Evolutionary conservation across 2,329 filamentous ascomycete species (phyloP).

Genomic region (Neonectria coccinea): DNA sequence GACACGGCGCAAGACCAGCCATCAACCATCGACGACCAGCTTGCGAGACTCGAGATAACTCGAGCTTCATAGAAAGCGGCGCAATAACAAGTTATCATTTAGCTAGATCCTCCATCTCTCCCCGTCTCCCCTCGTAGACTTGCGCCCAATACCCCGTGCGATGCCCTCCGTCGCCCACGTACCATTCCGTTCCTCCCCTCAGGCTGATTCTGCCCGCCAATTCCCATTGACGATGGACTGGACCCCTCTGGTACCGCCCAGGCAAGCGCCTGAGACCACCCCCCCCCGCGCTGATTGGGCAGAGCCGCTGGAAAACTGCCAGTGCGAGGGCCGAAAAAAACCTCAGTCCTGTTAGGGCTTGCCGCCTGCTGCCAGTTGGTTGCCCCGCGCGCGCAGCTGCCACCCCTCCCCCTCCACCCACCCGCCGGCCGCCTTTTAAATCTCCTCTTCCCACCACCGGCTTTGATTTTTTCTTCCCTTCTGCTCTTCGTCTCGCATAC

Average conservation of each 20-base stretch:
- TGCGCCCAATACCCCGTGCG: slow-evolving; percentile 25
- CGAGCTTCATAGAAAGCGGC: neutral
- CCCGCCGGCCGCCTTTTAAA: slow-evolving; percentile 53
- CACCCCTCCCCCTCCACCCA: slow-evolving; percentile 46
- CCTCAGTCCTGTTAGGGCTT: slow-evolving; percentile 52
- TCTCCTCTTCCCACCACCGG: slow-evolving; percentile 53
- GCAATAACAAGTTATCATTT: slow-evolving; percentile 35
- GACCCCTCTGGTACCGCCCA: slow-evolving; percentile 26
- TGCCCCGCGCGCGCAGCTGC: slow-evolving; percentile 52
- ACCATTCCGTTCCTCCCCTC: slow-evolving; percentile 33
- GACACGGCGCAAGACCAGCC: neutral
- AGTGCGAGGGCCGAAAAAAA: slow-evolving; percentile 41
- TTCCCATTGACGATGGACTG: slow-evolving; percentile 30
- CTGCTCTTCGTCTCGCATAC: slow-evolving; percentile 59
- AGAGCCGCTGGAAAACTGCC: slow-evolving; percentile 22
- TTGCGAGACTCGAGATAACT: neutral
- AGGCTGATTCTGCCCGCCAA: slow-evolving; percentile 24
- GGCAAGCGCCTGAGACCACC: slow-evolving; percentile 15
- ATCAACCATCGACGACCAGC: neutral
- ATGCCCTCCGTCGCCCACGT: slow-evolving; percentile 25
- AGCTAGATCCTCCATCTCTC: slow-evolving; percentile 24
- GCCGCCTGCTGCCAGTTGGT: slow-evolving; percentile 40
- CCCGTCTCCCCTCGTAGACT: neutral
- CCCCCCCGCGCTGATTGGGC: slow-evolving; percentile 35
- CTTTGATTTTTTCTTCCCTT: slow-evolving; percentile 53